Evolutionary conservation across 2,329 filamentous ascomycete genomes (phyloP), one percentile per base, ranked within the genome.

Genomic region (Sporothrix luriei): DNA sequence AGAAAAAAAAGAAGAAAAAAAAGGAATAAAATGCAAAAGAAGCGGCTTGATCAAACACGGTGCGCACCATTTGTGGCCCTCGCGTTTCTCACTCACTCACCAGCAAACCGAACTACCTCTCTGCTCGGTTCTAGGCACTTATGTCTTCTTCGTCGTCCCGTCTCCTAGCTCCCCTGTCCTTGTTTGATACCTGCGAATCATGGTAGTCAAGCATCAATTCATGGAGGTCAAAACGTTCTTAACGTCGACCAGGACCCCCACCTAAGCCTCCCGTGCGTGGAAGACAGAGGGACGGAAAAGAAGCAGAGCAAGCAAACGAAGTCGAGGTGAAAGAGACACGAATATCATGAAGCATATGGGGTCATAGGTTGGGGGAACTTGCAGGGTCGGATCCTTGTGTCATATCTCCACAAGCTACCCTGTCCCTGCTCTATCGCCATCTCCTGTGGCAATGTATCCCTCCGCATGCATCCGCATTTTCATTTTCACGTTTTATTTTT

Each of bases 181-280:
- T 66, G 66, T 68, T 69, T 71, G 66, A 68, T 55, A 66, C 57
- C 19, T 65, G 57, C 38, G 51, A 64, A 70, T 70, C 69, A 65
- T 68, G 69, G 40, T 59, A 51, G 69, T 49, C 51, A 66, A 59
- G 33, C 69, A 71, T 71, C 51, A 48, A 66, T 61, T 26, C 26
- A 59, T 48, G 65, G 69, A 55, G 65, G 69, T 38, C 66, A 66
- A 59, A 55, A 66, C 59, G 66, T 51, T 52, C 51, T 61, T 61
- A 66, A 65, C 59, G 57, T 48, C 43, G 24, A 33, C 33, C 10
- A 49, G 14, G 57, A 69, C 70, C 70, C 70, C 70, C 70, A 69
- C 67, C 33, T 7, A 66, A 26, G 11, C 29, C 24, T 19, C 66
- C 46, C 38, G n/a, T n/a, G n/a, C 57, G 46, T 61, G 59, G 33